phyloP scores from a whole-genome alignment of 495 filamentous ascomycete species.

The Ramalina intermedia region DNA sequence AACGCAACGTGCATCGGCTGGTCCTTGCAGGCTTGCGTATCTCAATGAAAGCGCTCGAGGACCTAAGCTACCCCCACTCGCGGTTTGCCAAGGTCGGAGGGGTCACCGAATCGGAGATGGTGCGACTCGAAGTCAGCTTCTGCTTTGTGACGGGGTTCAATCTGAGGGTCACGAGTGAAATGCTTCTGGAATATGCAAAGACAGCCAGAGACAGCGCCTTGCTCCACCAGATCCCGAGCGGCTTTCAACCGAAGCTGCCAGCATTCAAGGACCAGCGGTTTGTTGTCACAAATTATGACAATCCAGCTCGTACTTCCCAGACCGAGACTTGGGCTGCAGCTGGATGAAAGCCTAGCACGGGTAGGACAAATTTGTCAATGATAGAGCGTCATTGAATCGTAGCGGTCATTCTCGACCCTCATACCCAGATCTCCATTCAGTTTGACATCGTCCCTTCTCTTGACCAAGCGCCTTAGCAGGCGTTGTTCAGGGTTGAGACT shows the following conservation, averaged over 20 bases:
- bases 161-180: conserved; percentile 51
- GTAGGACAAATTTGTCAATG: too few relatives aligned
- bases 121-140: conserved; percentile 76
- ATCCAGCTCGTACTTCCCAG: background rate
- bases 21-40: conserved; percentile 72
- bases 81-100: conserved; percentile 83
- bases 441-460: too few relatives aligned
- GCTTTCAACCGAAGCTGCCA: conserved; percentile 11
- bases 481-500: too few relatives aligned
- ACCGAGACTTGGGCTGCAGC: background rate
- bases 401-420: too few relatives aligned
- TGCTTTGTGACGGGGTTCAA: conserved; percentile 77
- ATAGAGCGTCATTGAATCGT: too few relatives aligned
- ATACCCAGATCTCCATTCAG: too few relatives aligned
- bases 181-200: conserved; percentile 34
- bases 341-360: background rate
- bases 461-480: too few relatives aligned
- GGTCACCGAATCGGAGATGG: conserved; percentile 64
- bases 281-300: background rate
- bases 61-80: conserved; percentile 69
- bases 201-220: background rate
- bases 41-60: conserved; percentile 86
- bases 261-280: conserved; percentile 3
- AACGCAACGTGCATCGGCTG: conserved; percentile 74
- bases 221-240: background rate